Evolutionary conservation across 345 rosid genomes (phyloP), one percentile per base, ranked within the genome.

Genomic region (Sonneratia caseolaris): DNA sequence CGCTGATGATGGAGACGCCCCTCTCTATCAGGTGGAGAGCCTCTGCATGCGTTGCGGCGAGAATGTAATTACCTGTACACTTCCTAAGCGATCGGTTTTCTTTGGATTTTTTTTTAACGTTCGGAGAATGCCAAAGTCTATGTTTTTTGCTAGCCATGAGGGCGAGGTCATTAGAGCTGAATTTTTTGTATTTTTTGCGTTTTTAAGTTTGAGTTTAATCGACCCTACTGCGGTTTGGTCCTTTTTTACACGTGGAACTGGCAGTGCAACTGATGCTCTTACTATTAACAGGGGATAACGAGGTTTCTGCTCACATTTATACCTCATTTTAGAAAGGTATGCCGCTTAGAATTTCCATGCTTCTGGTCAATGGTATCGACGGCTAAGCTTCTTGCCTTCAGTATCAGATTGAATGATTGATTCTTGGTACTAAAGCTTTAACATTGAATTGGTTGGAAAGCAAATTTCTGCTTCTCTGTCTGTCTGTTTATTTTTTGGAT

Each of bases 31-130:
- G 62, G 88, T 95, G 45, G 99, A 92, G 75, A 95, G 99, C 77
- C 90, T 92, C 74, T 95, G 97, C 76, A 92, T 95, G 97, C 91
- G 91, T 37, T 95, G 99, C 77, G 80, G 82, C 38, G 89, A 89
- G 70, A 95, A 95, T 37, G 98, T 94, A 84, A 48, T 13, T 7
- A 8, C 42, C 64, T 69, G 13, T 53, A 19, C 18, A 27, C 56
- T 35, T 18, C 64, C 68, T 32, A 11, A 2, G 66, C 37, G 2
- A 18, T 51, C 10, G 21, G 32, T 27, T 15, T 67, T 32, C 12
- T 66, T 14, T n/a, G 9, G 45, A 7, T 22, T 55, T 13, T 42
- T 68, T 51, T 40, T 27, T 32, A 47, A 68, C 43, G 21, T 40
- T 62, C 0, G n/a, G 35, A 57, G 32, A 10, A 67, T 35, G 24